A percentile compares a stretch with the other conserved stretches of the same genome.
These are phyloP conservation scores for Fraxinus paxiana DNA, from an alignment of 305 asterid genomes.

Conservation along the genomic window DNA sequence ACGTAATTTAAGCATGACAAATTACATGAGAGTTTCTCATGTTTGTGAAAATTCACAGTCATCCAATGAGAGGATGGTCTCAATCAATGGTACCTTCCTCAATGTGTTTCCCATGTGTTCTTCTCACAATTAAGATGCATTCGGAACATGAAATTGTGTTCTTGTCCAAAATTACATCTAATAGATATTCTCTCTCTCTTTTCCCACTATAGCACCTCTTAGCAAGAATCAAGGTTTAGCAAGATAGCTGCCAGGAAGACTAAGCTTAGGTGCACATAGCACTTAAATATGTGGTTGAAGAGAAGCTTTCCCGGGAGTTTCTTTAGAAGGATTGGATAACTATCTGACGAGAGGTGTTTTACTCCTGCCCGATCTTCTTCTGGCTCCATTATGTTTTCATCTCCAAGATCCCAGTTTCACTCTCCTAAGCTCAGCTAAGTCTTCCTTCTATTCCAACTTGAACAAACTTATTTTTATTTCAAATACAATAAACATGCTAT, in stretches of 20 bases:
- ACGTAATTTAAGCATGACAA: neutral
- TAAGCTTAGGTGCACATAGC: neutral
- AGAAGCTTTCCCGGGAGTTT: neutral
- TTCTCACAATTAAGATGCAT: neutral
- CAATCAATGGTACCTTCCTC: neutral
- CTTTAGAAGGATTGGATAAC: neutral
- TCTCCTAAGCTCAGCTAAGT: slow-evolving; percentile 2
- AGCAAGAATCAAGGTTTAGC: neutral
- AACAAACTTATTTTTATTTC: neutral
- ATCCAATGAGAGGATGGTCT: neutral
- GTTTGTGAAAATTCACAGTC: neutral
- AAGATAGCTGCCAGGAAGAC: neutral
- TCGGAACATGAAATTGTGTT: neutral
- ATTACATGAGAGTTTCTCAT: neutral
- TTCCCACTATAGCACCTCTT: neutral
- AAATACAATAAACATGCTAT: neutral
- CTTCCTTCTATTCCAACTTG: neutral
- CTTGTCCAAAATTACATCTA: neutral
- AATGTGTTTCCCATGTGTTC: neutral
- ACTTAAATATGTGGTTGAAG: neutral
- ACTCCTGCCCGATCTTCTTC: neutral
- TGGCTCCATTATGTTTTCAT: neutral
- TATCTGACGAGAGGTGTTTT: neutral
- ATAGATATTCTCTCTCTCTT: neutral
- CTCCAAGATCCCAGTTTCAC: neutral